A percentile compares a stretch with the other conserved stretches of the same genome.
phyloP scores from a whole-genome alignment of 192 early-diverging fungal genomes.

The Chytriomyces confervae region DNA sequence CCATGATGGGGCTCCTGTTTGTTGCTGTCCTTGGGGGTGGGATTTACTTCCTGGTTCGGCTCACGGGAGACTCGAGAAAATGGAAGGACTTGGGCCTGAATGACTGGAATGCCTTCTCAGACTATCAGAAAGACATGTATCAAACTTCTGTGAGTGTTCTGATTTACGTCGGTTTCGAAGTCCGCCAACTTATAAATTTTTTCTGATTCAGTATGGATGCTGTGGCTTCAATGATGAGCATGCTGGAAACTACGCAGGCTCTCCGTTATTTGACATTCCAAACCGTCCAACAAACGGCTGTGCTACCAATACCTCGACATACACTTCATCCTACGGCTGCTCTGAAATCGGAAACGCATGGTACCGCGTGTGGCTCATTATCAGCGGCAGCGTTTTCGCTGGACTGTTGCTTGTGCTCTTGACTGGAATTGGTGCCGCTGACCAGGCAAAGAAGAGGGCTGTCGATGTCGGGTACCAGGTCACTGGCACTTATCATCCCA shows the following conservation, averaged over 20 bases:
- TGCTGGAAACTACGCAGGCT: neutral
- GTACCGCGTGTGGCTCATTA: constrained; percentile 16
- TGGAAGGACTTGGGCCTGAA: neutral
- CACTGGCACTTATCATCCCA: too few relatives aligned
- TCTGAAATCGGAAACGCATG: constrained; percentile 17
- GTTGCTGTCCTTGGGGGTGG: constrained; percentile 3
- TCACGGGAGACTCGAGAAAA: neutral
- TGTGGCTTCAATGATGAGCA: constrained; percentile 4
- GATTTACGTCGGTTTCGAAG: neutral
- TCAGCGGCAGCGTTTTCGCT: constrained; percentile 3
- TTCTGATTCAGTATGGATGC: constrained; percentile 15
- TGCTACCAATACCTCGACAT: neutral
- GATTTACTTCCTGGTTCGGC: constrained; percentile 13
- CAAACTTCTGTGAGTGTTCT: constrained; percentile 9
- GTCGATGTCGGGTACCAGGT: constrained; percentile 30
- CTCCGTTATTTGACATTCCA: neutral
- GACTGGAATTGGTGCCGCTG: constrained; percentile 25
- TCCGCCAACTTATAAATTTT: neutral
- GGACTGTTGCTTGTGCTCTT: constrained; percentile 10
- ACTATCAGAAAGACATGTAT: constrained; percentile 25
- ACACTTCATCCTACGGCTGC: neutral
- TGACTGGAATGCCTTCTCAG: neutral
- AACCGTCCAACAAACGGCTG: constrained; percentile 6
- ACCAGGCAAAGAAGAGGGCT: constrained; percentile 6
- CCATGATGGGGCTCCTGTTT: neutral